Base-by-base conservation (phyloP, 1,139 yeast genomes). In the Kodamaea arcana region DNA sequence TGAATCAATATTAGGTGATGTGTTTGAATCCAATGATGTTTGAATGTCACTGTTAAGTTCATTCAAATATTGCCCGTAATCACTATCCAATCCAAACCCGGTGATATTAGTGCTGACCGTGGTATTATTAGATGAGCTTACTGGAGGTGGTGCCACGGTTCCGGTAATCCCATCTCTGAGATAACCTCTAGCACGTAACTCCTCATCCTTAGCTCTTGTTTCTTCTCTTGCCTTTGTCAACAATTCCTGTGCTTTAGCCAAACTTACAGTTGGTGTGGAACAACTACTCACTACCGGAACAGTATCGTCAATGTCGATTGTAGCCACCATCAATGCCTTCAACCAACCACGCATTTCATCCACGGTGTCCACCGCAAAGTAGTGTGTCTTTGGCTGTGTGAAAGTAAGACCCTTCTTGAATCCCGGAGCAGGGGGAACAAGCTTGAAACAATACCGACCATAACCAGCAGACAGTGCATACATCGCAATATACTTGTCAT, bases 391-490 rank as follows among this genome's bases (percentile, higher is more conserved):
- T 23, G 96, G 98, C 47, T 90, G 96, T 0, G 99, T 94, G 56
- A 94, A 94, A 0, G 96, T 90, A 38, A 92, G 75, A 1, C 97
- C 97, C 60, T 90, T 92, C 47, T 83, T 81, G 42, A 92, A 85
- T 0, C 99, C 99, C 0, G 98, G 98, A 1, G 95, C 96, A 1
- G 99, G 99, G 4, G 99, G 99, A 2, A 90, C 80, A 12, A 92
- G 59, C 58, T 92, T 92, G 66, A 92, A 92, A 52, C 97, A 88
- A 54, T 79, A 86, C 30, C 95, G 72, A 13, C 97, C 97, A 35
- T 85, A 84, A 11, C 97, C 96, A 3, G 95, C 84, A 24, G 94
- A 80, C 1, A 96, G 92, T 1, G 97, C 97, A 60, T 85, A 85
- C 36, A 90, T 63, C 0, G 96, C 85, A 30, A 88, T 80, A 42